These are phyloP conservation scores for Aurifilum marmelostoma DNA, from an alignment of 2,329 filamentous ascomycete species.

Conservation along the genomic window DNA sequence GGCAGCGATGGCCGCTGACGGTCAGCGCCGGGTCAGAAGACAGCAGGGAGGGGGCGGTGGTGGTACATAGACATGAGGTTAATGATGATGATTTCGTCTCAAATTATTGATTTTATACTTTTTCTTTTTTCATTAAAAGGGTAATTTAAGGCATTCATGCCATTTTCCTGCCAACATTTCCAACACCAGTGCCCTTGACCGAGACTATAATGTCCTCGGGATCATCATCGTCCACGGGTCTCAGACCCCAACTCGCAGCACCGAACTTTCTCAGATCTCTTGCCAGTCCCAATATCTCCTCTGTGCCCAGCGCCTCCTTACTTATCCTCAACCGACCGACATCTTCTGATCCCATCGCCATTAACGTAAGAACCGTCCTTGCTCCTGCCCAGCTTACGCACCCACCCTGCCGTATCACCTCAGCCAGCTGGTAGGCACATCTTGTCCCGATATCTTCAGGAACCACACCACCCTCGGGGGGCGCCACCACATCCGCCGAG, in stretches of 20 bases:
- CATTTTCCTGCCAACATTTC: slow-evolving; percentile 93
- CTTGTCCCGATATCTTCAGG: slow-evolving; percentile 89
- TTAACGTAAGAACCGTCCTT: slow-evolving; percentile 78
- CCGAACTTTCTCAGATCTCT: slow-evolving; percentile 89
- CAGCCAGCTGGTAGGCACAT: slow-evolving; percentile 87
- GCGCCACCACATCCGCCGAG: slow-evolving; percentile 79
- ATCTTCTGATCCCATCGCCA: slow-evolving; percentile 98
- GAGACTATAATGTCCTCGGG: slow-evolving; percentile 80
- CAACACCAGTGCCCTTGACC: slow-evolving; percentile 89
- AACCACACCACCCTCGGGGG: slow-evolving; percentile 77
- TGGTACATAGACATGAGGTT: not conserved
- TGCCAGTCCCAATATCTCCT: slow-evolving; percentile 78
- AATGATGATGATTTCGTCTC: not conserved
- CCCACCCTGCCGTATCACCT: slow-evolving; percentile 79
- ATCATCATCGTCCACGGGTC: slow-evolving; percentile 70
- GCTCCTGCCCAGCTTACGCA: slow-evolving; percentile 76
- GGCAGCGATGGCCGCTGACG: slow-evolving; percentile 54
- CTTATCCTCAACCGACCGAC: slow-evolving; percentile 85
- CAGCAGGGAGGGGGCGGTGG: not conserved
- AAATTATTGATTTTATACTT: no score
- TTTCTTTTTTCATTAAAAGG: no score
- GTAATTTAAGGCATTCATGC: slow-evolving; percentile 47
- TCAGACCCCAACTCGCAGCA: slow-evolving; percentile 85
- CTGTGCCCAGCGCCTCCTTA: slow-evolving; percentile 77
- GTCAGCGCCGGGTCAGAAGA: slow-evolving; percentile 39